phyloP scores from a whole-genome alignment of 2,329 filamentous ascomycete species.

The Claviceps sp. region DNA sequence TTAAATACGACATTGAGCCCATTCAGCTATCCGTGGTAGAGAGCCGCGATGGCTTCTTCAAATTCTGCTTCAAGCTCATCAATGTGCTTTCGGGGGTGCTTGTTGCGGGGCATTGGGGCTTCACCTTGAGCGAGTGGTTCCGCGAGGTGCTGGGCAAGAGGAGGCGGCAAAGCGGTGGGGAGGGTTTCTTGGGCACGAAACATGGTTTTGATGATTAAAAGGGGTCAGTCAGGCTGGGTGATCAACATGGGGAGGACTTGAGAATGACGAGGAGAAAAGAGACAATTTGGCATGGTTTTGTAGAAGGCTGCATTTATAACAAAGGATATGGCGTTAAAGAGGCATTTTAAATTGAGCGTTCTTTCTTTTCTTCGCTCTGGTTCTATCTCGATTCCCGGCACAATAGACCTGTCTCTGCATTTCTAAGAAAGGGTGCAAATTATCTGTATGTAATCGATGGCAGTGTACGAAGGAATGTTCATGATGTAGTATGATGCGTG shows the following conservation, averaged over 20 bases:
- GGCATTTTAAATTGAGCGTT: background rate
- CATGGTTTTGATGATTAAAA: conserved; percentile 16
- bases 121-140: conserved; percentile 69
- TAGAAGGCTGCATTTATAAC: background rate
- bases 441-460: too few species aligned
- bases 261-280: background rate
- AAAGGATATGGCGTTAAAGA: background rate
- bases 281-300: background rate
- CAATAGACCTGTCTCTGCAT: too few species aligned
- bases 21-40: conserved; percentile 79
- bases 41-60: conserved; percentile 59
- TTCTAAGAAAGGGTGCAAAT: too few species aligned
- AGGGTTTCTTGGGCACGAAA: conserved; percentile 39
- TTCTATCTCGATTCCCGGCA: too few species aligned
- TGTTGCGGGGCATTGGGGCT: conserved; percentile 89
- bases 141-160: conserved; percentile 39
- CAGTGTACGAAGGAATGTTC: too few species aligned
- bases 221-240: background rate
- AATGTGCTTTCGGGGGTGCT: conserved; percentile 86
- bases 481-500: too few species aligned
- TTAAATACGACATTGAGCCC: conserved; percentile 98
- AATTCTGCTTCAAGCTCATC: conserved; percentile 67
- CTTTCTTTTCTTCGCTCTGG: too few species aligned
- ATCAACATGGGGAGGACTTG: background rate
- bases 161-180: conserved; percentile 28